phyloP scores from a whole-genome alignment of 1,139 yeast species.

The Saccharomycopsis hybrid region DNA sequence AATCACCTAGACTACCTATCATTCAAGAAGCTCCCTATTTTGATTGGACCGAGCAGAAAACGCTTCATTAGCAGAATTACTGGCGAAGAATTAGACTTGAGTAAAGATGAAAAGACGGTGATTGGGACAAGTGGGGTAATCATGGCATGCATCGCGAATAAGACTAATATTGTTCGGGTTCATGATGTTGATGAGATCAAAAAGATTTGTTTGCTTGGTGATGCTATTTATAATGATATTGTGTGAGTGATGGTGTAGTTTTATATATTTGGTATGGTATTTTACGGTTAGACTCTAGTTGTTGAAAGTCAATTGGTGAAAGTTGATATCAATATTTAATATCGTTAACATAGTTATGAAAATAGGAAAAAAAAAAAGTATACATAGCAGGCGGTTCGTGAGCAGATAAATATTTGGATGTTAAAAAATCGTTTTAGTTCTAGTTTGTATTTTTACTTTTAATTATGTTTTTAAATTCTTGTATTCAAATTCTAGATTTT shows the following conservation, averaged over 20 bases:
- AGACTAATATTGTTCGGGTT: constrained; percentile 78
- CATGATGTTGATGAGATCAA: constrained; percentile 72
- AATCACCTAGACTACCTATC: constrained; percentile 27
- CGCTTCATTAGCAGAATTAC: constrained; percentile 75
- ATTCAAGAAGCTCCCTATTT: constrained; percentile 53
- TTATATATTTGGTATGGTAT: constrained; percentile 19
- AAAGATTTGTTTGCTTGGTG: constrained; percentile 64
- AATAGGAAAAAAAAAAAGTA: too few species aligned
- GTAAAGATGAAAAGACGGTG: constrained; percentile 19
- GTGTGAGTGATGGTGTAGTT: constrained; percentile 1
- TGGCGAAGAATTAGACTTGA: constrained; percentile 24
- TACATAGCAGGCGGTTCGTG: too few species aligned
- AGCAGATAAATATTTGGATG: too few species aligned
- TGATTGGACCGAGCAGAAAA: constrained; percentile 86
- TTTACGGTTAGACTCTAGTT: not conserved
- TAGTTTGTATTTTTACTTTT: too few species aligned
- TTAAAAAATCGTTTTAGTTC: too few species aligned
- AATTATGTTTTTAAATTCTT: too few species aligned
- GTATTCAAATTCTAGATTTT: too few species aligned
- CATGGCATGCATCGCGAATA: constrained; percentile 66
- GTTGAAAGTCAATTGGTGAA: too few species aligned
- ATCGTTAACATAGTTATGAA: too few species aligned
- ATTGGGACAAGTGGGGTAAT: constrained; percentile 57
- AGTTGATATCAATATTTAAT: too few species aligned
- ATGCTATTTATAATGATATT: constrained; percentile 58